Evolutionary conservation across 2,329 filamentous ascomycete genomes (phyloP).

Genomic region (Sphaerulina vaccinii): DNA sequence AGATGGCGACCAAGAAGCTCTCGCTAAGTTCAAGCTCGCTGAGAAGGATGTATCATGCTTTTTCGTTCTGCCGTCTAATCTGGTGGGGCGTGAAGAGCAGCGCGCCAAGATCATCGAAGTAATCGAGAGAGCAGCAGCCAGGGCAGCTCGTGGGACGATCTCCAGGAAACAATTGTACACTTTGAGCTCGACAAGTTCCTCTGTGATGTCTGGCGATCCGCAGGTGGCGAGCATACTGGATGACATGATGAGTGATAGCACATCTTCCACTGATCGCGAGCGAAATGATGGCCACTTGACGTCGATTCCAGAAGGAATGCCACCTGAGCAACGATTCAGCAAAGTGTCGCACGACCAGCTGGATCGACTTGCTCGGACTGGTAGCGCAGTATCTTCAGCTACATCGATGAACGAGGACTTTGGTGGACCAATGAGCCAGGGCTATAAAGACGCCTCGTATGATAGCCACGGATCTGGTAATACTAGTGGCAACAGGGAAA

Average conservation of each 20-base stretch:
- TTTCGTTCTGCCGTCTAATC: constrained; percentile 77
- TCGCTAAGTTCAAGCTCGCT: constrained; percentile 73
- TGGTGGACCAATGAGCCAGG: constrained; percentile 4
- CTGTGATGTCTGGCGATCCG: constrained; percentile 34
- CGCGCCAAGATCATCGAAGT: constrained; percentile 67
- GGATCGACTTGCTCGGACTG: constrained; percentile 12
- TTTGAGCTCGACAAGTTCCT: constrained; percentile 48
- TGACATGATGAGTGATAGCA: constrained; percentile 51
- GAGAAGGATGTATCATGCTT: constrained; percentile 89
- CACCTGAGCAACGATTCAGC: constrained; percentile 21
- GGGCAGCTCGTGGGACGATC: constrained; percentile 48
- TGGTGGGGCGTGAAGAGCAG: constrained; percentile 77
- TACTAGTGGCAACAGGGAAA: constrained; percentile 6
- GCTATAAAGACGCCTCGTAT: constrained; percentile 17
- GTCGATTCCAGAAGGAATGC: constrained; percentile 34
- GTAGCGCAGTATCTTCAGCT: constrained; percentile 21
- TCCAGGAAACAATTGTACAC: constrained; percentile 46
- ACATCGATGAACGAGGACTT: constrained; percentile 23
- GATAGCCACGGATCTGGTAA: constrained; percentile 26
- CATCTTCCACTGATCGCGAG: constrained; percentile 46
- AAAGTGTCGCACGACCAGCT: constrained; percentile 16
- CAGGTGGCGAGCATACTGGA: constrained; percentile 30
- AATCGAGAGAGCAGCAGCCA: constrained; percentile 72
- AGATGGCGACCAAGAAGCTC: constrained; percentile 68
- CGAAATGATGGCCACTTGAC: constrained; percentile 50